Evolutionary conservation across 2,329 filamentous ascomycete genomes (phyloP).

Genomic region (Teratosphaeria epicoccoides): DNA sequence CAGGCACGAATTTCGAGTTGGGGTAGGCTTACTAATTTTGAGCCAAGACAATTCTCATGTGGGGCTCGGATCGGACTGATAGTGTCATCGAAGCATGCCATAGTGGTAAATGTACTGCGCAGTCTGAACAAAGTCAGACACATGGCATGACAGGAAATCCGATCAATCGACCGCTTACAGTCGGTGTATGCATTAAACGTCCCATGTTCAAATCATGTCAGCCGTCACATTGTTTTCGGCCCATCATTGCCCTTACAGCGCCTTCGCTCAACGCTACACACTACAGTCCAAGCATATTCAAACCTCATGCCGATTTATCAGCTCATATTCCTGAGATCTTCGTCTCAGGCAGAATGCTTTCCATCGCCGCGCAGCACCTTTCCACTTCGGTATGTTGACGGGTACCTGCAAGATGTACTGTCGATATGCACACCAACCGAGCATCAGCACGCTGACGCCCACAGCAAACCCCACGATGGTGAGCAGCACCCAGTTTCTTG

Average conservation of each 20-base stretch:
- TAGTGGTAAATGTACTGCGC: too few species aligned
- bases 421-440: constrained; percentile 42
- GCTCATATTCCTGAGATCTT: constrained; percentile 21
- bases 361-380: constrained; percentile 12
- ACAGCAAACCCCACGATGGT: constrained; percentile 42
- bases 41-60: too few species aligned
- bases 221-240: not conserved
- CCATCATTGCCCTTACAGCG: constrained; percentile 5
- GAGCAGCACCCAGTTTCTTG: constrained; percentile 45
- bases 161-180: too few species aligned
- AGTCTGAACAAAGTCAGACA: too few species aligned
- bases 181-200: not conserved
- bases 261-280: constrained; percentile 7
- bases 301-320: constrained; percentile 22
- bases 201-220: not conserved
- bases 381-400: constrained; percentile 15
- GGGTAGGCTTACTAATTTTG: too few species aligned
- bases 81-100: too few species aligned
- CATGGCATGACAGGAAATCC: too few species aligned
- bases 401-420: constrained; percentile 25
- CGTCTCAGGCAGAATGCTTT: constrained; percentile 22
- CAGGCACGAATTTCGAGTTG: too few species aligned
- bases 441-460: constrained; percentile 37
- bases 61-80: too few species aligned
- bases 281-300: constrained; percentile 5